phyloP scores from a whole-genome alignment of 129 eudicot species.

The Artemisia argyi region DNA sequence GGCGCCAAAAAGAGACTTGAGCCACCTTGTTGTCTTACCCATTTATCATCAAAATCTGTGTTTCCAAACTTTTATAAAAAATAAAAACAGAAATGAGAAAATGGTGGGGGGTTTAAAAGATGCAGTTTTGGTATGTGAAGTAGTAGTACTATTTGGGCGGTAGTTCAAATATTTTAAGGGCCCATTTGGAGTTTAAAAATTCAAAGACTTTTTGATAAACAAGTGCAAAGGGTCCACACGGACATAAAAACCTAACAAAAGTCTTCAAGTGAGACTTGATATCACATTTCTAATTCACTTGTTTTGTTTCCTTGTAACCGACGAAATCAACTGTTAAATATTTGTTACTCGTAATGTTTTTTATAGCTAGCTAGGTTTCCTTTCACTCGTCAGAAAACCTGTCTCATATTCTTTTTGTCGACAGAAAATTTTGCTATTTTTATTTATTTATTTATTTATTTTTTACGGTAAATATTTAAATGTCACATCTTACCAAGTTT shows the following conservation, averaged over 20 bases:
- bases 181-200: constrained; percentile 22
- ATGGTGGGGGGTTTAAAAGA: constrained; percentile 9
- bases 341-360: too few relatives aligned
- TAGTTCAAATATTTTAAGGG: constrained; percentile 45
- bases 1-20: constrained; percentile 48
- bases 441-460: too few relatives aligned
- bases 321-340: neutral
- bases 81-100: neutral
- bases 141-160: constrained; percentile 34
- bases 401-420: too few relatives aligned
- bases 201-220: constrained; percentile 28
- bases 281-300: neutral
- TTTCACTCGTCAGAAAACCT: too few relatives aligned
- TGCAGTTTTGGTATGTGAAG: constrained; percentile 4
- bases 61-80: neutral
- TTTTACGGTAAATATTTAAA: too few relatives aligned
- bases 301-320: constrained; percentile 11
- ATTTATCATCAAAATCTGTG: constrained; percentile 37
- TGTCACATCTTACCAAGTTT: too few relatives aligned
- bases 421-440: too few relatives aligned
- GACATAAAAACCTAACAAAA: constrained; percentile 21
- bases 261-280: constrained; percentile 4
- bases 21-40: constrained; percentile 69
- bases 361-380: too few relatives aligned
- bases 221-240: constrained; percentile 21